Conservation (phyloP, 208 protist genomes). For the Leishmania gerbilli region DNA sequence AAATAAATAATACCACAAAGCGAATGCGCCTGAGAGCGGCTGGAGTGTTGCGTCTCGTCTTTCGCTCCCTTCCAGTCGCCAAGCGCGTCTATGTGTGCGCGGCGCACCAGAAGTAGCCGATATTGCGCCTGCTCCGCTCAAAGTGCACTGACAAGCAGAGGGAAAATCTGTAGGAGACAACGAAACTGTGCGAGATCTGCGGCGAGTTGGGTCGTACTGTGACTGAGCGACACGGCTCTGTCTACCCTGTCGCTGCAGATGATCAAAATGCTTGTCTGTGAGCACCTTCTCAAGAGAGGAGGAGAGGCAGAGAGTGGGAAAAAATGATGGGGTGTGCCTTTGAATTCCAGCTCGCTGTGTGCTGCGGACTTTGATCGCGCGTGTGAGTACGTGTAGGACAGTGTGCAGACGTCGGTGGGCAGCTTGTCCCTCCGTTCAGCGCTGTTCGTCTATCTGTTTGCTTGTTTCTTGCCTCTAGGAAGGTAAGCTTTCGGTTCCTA, state of each 20-base stretch:
- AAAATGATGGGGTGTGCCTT: background rate
- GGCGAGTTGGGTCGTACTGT: too few species aligned
- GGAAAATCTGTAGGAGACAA: background rate
- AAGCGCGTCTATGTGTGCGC: background rate
- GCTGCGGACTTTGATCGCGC: background rate
- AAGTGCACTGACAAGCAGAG: background rate
- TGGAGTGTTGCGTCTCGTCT: background rate
- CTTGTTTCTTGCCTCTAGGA: background rate
- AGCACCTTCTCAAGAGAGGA: background rate
- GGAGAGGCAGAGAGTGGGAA: background rate
- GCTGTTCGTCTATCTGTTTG: background rate
- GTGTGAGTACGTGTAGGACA: background rate
- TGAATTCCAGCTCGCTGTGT: background rate
- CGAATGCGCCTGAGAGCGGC: background rate
- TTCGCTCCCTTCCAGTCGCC: background rate
- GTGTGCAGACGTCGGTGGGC: background rate
- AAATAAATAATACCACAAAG: background rate
- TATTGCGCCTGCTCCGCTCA: background rate
- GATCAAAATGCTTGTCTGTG: background rate
- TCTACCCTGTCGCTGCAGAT: background rate
- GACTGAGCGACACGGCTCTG: background rate
- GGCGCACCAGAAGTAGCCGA: background rate
- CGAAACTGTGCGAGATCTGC: background rate
- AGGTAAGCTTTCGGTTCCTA: background rate
- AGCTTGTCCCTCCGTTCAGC: background rate